These are phyloP conservation scores for Lomentospora prolificans DNA, from an alignment of 2,329 filamentous ascomycete genomes.

Conservation along the genomic window DNA sequence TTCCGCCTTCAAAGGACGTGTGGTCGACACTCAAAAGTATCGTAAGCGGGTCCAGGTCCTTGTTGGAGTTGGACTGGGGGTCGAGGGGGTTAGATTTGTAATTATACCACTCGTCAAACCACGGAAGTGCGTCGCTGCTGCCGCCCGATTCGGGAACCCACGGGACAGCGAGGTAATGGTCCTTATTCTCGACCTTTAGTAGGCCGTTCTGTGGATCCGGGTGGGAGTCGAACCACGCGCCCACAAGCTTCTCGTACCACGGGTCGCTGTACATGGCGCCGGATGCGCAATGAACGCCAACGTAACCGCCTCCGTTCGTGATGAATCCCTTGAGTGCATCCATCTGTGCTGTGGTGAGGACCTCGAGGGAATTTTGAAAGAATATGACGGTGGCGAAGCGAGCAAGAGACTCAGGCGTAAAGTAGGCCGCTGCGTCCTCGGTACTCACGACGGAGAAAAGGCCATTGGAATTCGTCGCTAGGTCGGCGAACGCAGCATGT, in stretches of 20 bases:
- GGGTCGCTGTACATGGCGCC: constrained; percentile 21
- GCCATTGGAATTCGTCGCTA: constrained; percentile 16
- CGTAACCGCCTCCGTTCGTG: constrained; percentile 24
- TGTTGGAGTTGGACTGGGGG: constrained; percentile 18
- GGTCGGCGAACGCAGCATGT: constrained; percentile 20
- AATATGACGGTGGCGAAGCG: constrained; percentile 26
- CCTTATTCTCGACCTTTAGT: constrained; percentile 19
- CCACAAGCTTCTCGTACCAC: constrained; percentile 28
- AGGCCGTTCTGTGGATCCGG: constrained; percentile 24
- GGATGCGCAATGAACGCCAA: constrained; percentile 30
- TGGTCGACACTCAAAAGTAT: constrained; percentile 28
- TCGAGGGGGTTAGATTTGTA: constrained; percentile 19
- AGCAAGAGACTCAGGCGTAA: constrained; percentile 20
- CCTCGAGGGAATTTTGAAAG: constrained; percentile 27
- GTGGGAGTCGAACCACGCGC: constrained; percentile 27
- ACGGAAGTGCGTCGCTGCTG: constrained; percentile 10
- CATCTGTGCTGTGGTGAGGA: constrained; percentile 23
- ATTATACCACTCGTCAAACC: constrained; percentile 34
- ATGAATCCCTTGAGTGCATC: constrained; percentile 23
- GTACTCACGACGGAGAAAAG: constrained; percentile 23
- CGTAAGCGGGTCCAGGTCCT: background rate
- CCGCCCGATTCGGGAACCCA: background rate
- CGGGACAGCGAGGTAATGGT: constrained; percentile 20
- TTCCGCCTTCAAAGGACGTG: constrained; percentile 23
- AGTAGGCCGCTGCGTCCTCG: constrained; percentile 23